Conservation (phyloP, 163 green algal species). For the Scenedesmus sp. region DNA sequence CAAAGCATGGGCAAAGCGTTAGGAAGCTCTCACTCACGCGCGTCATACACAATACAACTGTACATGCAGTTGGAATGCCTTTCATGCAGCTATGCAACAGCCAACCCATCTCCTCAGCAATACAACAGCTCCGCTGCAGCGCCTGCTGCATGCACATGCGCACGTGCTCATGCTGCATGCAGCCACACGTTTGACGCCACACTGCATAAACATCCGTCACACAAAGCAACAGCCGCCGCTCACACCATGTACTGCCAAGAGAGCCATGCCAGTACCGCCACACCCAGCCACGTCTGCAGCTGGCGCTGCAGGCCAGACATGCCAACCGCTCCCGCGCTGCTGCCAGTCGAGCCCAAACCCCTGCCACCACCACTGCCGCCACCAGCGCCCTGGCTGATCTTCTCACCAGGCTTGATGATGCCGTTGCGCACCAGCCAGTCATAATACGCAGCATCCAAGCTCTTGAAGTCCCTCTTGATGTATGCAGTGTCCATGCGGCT, state of each 20-base stretch:
- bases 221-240: not conserved
- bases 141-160: not conserved
- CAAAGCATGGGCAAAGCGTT: not conserved
- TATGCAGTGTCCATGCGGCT: not conserved
- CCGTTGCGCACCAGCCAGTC: constrained; percentile 39
- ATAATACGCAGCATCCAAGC: constrained; percentile 33
- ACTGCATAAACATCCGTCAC: too few relatives aligned
- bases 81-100: not conserved
- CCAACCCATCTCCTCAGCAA: not conserved
- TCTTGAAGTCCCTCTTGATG: not conserved
- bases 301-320: not conserved
- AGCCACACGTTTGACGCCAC: too few relatives aligned
- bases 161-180: not conserved
- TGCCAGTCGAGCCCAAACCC: not conserved
- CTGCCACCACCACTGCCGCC: not conserved
- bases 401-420: not conserved
- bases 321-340: not conserved
- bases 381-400: not conserved
- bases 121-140: not conserved
- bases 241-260: not conserved
- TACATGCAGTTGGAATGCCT: not conserved
- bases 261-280: not conserved
- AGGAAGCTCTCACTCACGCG: not conserved
- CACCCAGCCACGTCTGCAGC: not conserved
- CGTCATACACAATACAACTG: not conserved